Base-by-base conservation (phyloP, 1,284 basidiomycete species). In the Sanghuangporus weigelae region DNA sequence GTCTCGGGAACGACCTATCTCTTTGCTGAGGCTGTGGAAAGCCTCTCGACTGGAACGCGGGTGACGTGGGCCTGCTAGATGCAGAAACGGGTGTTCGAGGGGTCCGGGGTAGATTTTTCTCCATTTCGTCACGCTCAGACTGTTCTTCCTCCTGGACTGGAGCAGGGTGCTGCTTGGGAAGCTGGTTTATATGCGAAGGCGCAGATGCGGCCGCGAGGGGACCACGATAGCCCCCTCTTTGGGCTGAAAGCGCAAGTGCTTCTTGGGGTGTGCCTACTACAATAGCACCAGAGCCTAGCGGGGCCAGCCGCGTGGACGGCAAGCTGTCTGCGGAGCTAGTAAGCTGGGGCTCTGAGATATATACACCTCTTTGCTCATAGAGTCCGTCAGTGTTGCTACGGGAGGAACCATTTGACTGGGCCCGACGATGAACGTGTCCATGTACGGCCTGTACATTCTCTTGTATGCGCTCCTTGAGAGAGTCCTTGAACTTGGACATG, bases 181-280 rank as follows among this genome's bases (percentile, higher is more conserved):
- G 71, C 49, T 68, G 64, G n/a, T 67, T 69, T 39, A 71, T 67
- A 38, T 57, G 59, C 50, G 66, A 68, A 35, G 66, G 67, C 48
- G 67, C 57, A 14, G 61, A 60, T 48, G 58, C 50, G 56, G 64
- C 55, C 31, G 42, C 50, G 36, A 57, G 57, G 26, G 63, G 46
- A 31, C 49, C 49, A 40, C 60, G 77, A 72, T 59, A 63, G 6
- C 35, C 42, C 12, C 57, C 51, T 10, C 46, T 53, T 38, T 44
- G n/a, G 6, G 53, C 21, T 11, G 54, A 48, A n/a, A 64, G 50
- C 1, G 50, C 44, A 10, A 92, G 76, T 38, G 89, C 90, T 59
- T 92, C 90, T 66, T 87, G 84, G 2, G 90, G 89, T 0, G 90
- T 92, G 65, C 85, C 79, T 39, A 92, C 90, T 23, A 92, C 76